Evolutionary conservation across 2,329 filamentous ascomycete genomes (phyloP), one percentile per base, ranked within the genome.

Genomic region (Penicillium hordei): DNA sequence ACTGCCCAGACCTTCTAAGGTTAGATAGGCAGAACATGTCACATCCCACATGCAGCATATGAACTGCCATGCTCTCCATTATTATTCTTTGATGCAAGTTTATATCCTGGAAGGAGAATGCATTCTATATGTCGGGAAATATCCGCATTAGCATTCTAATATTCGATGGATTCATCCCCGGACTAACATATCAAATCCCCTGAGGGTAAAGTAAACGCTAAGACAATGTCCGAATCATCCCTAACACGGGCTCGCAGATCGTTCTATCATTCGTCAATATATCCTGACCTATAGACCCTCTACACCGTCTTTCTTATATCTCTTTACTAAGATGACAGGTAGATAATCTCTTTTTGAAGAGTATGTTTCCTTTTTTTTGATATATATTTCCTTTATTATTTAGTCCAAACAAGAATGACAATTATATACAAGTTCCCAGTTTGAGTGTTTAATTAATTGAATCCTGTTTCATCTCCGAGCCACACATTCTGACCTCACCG

Each of bases 251-350:
- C 50, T 48, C 60, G 9, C 27, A 59, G 6, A 58, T 52, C 40
- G 57, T 38, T 12, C 57, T 64, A 59, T 63, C 61, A 70, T 70
- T 70, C 67, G 68, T 61, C 66, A 53, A 60, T 58, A 51, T 53
- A 44, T 23, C 12, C 8, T 23, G 25, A 15, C 23, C 17, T 44
- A 29, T 27, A 44, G 42, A 42, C 40, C 8, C 21, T 43, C 21
- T 45, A 58, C 64, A 64, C 61, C 64, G 60, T 65, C 58, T 63
- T 64, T 64, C 21, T 23, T 3, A 23, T 23, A n/a, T 10, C 8
- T 19, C 9, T 38, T 38, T 38, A 19, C 9, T 38, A 9, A 38
- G 17, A 33, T 48, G 40, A 54, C 23, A 53, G 48, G 21, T 52
- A 43, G 23, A 38, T 49, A 38, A 38, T 19, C 34, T 27, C 23